Evolutionary conservation across 495 filamentous ascomycete species (phyloP).

Genomic region (Acidiella bohemica): DNA sequence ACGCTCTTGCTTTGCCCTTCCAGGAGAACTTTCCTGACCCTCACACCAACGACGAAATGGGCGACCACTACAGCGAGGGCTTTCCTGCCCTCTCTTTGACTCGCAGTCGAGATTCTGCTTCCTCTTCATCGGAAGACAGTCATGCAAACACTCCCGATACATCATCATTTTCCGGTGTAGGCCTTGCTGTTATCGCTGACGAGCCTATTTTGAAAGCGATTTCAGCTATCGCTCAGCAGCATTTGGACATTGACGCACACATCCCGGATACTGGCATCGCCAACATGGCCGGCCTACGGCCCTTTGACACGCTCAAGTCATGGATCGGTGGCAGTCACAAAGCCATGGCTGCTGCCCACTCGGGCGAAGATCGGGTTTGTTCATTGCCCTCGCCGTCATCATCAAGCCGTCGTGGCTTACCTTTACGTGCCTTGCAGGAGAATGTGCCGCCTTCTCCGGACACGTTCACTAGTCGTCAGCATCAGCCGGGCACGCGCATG

Average conservation of each 20-base stretch:
- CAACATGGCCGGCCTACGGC: conserved; percentile 3
- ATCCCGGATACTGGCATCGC: background rate
- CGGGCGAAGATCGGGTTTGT: background rate
- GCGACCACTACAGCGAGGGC: background rate
- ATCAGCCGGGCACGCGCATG: background rate
- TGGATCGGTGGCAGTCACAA: background rate
- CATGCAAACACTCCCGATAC: background rate
- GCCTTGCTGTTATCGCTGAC: conserved; percentile 4
- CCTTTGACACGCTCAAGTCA: background rate
- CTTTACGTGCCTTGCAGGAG: background rate
- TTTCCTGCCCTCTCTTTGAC: background rate
- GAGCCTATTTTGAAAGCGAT: background rate
- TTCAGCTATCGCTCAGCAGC: conserved; percentile 1
- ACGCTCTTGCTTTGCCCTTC: background rate
- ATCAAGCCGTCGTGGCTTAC: background rate
- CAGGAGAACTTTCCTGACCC: background rate
- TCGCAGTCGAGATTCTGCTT: no score
- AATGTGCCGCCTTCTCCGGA: background rate
- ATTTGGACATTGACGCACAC: background rate
- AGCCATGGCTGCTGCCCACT: background rate
- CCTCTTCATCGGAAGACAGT: background rate
- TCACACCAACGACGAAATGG: background rate
- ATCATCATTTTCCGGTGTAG: background rate
- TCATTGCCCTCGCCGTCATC: background rate
- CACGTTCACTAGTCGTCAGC: background rate